Conservation (phyloP, 1,139 yeast genomes). For the Kluyveromyces marxianus region DNA sequence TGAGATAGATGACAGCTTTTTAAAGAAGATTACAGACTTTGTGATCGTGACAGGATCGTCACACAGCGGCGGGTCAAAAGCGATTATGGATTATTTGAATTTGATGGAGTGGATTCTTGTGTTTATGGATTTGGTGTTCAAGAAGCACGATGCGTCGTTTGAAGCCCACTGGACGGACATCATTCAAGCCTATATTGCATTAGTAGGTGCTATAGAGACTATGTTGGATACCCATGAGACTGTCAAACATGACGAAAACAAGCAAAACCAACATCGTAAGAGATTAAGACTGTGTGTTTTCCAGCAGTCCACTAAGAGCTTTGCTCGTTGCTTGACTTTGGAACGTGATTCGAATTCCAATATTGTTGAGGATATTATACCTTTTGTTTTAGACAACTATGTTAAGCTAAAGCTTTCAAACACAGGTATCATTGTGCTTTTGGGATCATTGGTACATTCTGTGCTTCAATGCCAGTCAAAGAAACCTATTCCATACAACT, state of each 20-base stretch:
- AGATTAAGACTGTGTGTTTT: conserved; percentile 43
- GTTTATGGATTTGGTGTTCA: conserved; percentile 15
- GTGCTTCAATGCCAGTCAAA: conserved; percentile 35
- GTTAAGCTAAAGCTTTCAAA: conserved; percentile 21
- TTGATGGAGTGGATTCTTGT: conserved; percentile 26
- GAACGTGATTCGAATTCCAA: conserved; percentile 5
- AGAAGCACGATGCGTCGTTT: not conserved
- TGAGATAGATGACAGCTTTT: conserved; percentile 30
- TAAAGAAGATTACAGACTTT: conserved; percentile 35
- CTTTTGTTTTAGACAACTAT: conserved; percentile 12
- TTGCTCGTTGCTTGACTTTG: conserved; percentile 18
- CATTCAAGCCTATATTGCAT: conserved; percentile 14
- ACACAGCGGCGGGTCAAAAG: conserved; percentile 20
- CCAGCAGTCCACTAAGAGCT: conserved; percentile 31
- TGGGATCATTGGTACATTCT: conserved; percentile 40
- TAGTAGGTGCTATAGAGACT: conserved; percentile 22
- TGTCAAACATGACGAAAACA: conserved; percentile 13
- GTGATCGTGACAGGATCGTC: conserved; percentile 30
- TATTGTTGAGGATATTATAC: conserved; percentile 9
- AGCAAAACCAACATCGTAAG: conserved; percentile 37
- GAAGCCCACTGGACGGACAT: conserved; percentile 6
- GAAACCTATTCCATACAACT: conserved; percentile 35
- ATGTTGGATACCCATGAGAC: conserved; percentile 22
- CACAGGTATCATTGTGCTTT: conserved; percentile 26
- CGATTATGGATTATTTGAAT: conserved; percentile 25